Evolutionary conservation across 2,329 filamentous ascomycete genomes (phyloP).

Genomic region (Fusarium sp.): DNA sequence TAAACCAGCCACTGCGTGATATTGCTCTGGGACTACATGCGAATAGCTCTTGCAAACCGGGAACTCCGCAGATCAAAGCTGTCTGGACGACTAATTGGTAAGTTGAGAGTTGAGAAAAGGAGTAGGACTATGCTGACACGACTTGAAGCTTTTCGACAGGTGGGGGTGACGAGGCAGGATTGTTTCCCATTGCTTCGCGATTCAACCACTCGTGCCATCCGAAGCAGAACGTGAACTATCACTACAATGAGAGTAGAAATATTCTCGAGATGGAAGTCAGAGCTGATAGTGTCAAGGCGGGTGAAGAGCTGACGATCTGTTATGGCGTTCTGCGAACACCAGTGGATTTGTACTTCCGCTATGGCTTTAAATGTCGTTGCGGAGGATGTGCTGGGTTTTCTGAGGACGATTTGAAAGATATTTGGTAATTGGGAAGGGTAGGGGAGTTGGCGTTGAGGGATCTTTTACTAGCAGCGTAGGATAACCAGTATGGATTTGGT

Average conservation of each 20-base stretch:
- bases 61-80: conserved; percentile 50
- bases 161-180: conserved; percentile 48
- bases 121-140: neutral
- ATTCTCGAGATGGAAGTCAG: conserved; percentile 59
- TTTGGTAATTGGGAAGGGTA: conserved; percentile 28
- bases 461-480: neutral
- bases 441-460: neutral
- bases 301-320: conserved; percentile 65
- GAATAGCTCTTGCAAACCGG: conserved; percentile 48
- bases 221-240: conserved; percentile 59
- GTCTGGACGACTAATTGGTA: conserved; percentile 63
- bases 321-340: conserved; percentile 58
- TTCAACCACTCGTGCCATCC: conserved; percentile 70
- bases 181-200: conserved; percentile 65
- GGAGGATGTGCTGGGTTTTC: conserved; percentile 56
- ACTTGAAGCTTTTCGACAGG: conserved; percentile 49
- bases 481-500: neutral
- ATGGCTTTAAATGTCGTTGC: conserved; percentile 67
- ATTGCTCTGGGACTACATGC: conserved; percentile 57
- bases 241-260: conserved; percentile 52
- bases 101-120: conserved; percentile 38
- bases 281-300: conserved; percentile 53
- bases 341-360: conserved; percentile 56
- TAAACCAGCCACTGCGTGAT: conserved; percentile 50
- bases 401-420: conserved; percentile 22